These are phyloP conservation scores for Sporothrix globosa DNA, from an alignment of 2,329 filamentous ascomycete species.

Conservation along the genomic window DNA sequence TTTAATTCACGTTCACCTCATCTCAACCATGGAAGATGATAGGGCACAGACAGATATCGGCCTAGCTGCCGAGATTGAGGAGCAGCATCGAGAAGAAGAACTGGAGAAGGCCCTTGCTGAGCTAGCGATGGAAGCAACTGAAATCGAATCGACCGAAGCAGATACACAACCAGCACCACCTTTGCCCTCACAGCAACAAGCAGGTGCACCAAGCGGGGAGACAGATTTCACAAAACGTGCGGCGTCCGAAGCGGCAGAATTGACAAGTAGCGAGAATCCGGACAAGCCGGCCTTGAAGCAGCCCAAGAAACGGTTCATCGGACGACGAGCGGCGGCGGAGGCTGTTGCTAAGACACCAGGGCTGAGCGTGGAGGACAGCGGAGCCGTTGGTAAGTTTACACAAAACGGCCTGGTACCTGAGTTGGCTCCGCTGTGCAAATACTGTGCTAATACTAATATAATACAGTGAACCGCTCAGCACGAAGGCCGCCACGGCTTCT, in stretches of 20 bases:
- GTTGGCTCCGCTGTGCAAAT: too few species aligned
- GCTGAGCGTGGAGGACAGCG: slow-evolving; percentile 58
- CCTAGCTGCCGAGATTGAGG: slow-evolving; percentile 66
- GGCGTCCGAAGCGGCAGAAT: slow-evolving; percentile 44
- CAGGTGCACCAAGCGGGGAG: neutral
- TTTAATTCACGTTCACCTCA: neutral
- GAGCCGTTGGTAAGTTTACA: slow-evolving; percentile 53
- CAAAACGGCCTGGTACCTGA: too few species aligned
- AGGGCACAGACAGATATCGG: slow-evolving; percentile 71
- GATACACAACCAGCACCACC: neutral
- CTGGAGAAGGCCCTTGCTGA: slow-evolving; percentile 44
- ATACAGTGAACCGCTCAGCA: slow-evolving; percentile 66
- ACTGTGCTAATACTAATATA: neutral
- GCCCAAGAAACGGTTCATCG: slow-evolving; percentile 91
- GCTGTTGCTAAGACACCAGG: slow-evolving; percentile 47
- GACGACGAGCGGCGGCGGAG: slow-evolving; percentile 72
- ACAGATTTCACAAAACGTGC: slow-evolving; percentile 32
- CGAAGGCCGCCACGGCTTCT: slow-evolving; percentile 75
- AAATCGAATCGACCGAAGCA: neutral
- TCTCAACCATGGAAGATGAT: slow-evolving; percentile 71
- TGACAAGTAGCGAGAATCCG: neutral
- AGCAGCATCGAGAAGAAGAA: slow-evolving; percentile 42
- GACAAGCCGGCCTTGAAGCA: slow-evolving; percentile 56
- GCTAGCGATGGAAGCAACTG: slow-evolving; percentile 3
- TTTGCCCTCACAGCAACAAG: neutral